Evolutionary conservation across 2,329 filamentous ascomycete species (phyloP).

Genomic region (Sporothrix phasma): DNA sequence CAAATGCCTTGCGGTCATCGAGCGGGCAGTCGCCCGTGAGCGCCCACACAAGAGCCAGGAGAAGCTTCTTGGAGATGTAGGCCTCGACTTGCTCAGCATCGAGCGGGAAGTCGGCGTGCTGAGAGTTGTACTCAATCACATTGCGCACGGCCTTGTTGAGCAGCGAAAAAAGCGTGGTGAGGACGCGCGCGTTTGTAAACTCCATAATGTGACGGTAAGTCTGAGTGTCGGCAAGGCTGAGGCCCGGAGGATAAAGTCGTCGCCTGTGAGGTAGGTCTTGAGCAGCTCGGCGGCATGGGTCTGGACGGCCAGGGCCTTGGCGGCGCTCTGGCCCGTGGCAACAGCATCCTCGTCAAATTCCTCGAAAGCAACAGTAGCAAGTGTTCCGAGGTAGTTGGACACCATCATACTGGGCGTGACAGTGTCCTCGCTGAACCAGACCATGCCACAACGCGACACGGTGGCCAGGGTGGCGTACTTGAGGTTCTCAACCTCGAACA

Average conservation of each 20-base stretch:
- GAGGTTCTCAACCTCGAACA: constrained; percentile 98
- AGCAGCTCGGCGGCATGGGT: constrained; percentile 70
- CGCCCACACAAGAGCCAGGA: constrained; percentile 89
- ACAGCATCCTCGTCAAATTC: constrained; percentile 90
- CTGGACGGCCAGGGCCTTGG: constrained; percentile 72
- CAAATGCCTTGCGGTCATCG: constrained; percentile 76
- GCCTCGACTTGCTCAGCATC: constrained; percentile 82
- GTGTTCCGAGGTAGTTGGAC: constrained; percentile 74
- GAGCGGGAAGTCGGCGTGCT: constrained; percentile 88
- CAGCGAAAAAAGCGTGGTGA: constrained; percentile 89
- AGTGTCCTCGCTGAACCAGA: constrained; percentile 98
- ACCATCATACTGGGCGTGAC: constrained; percentile 91
- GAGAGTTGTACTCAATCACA: constrained; percentile 89
- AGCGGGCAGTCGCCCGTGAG: constrained; percentile 92
- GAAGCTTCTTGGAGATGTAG: constrained; percentile 86
- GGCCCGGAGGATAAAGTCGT: constrained; percentile 72
- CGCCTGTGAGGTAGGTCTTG: constrained; percentile 61
- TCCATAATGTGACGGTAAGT: constrained; percentile 96
- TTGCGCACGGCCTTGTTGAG: constrained; percentile 89
- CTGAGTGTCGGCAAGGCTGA: constrained; percentile 67
- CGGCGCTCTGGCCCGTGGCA: constrained; percentile 57
- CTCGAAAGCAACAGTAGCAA: constrained; percentile 78
- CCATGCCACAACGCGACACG: constrained; percentile 99
- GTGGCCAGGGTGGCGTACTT: constrained; percentile 97
- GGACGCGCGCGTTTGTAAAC: constrained; percentile 79